Conservation (phyloP, 106 monocot genomes). For the Dendrobium officinale region DNA sequence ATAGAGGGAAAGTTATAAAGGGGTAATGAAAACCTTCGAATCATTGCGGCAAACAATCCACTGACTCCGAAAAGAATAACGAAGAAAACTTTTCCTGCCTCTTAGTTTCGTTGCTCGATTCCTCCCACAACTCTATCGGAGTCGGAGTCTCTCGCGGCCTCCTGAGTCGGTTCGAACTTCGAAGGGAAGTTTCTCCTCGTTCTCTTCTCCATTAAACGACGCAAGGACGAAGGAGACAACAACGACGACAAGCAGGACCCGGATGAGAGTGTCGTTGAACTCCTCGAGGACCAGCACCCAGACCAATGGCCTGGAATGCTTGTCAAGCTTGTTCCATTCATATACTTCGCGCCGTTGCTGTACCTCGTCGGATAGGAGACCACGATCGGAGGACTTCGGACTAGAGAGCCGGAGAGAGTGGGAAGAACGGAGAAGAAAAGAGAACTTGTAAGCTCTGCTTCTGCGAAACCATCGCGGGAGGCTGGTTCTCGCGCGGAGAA, state of each 20-base stretch:
- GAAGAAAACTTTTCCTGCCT: not conserved
- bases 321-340: conserved; percentile 79
- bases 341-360: conserved; percentile 30
- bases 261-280: conserved; percentile 84
- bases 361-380: conserved; percentile 32
- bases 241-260: conserved; percentile 90
- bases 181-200: not conserved
- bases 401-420: no score
- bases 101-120: not conserved
- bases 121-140: not conserved
- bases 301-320: conserved; percentile 73
- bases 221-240: conserved; percentile 58
- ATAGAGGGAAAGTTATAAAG: not conserved
- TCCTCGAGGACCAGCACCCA: conserved; percentile 76
- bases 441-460: no score
- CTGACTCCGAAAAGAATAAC: not conserved
- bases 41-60: not conserved
- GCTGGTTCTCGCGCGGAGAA: no score
- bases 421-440: no score
- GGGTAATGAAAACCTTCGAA: conserved; percentile 10
- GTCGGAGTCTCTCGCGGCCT: not conserved
- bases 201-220: conserved; percentile 19
- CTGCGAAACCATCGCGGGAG: no score
- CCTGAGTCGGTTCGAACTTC: not conserved
- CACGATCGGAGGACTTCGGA: no score